Evolutionary conservation across 2,329 filamentous ascomycete genomes (phyloP), one percentile per base, ranked within the genome.

Genomic region (Pseudogymnoascus pannorum): DNA sequence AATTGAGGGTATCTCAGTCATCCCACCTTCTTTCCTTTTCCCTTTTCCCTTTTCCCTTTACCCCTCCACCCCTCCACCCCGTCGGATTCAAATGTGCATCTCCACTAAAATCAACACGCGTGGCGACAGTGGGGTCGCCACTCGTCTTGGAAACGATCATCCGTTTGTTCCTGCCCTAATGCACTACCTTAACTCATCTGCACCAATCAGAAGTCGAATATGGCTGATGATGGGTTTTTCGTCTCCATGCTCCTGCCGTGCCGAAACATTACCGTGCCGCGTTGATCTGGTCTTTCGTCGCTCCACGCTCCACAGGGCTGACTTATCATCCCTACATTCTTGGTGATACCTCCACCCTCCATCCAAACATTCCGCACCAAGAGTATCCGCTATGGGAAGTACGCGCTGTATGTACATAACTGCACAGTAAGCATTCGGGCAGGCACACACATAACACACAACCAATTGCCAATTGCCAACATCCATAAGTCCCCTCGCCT

Each of bases 121-220:
- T 54, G 48, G 48, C 26, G 48, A 54, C 31, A 54, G 48, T 31
- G 48, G 48, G 48, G 26, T 54, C 48, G 9, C 12, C 18, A 31
- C 24, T 54, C 31, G 18, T 3, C 48, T 31, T 18, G 48, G 24
- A 24, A 54, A 31, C 8, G 48, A 54, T 54, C 48, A 18, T 31
- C 26, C 48, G 26, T n/a, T 54, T 54, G 48, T 54, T 26, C 48
- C 48, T 54, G 48, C 48, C 48, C 48, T 54, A 54, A 54, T 31
- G 48, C 48, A 24, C 48, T 54, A 54, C 48, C 48, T 54, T 54
- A 54, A 54, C 24, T 7, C 24, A 1, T 54, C n/a, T 29, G 26
- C n/a, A 16, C 48, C 48, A 54, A 26, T 54, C 8, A 54, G n/a
- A 54, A 31, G 48, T 5, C 48, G n/a, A 12, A 31, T 2, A 54